Percentiles rank a stretch among this genome's conserved stretches.
phyloP scores from a whole-genome alignment of 257 asterid species.

The Solanum pennellii region DNA sequence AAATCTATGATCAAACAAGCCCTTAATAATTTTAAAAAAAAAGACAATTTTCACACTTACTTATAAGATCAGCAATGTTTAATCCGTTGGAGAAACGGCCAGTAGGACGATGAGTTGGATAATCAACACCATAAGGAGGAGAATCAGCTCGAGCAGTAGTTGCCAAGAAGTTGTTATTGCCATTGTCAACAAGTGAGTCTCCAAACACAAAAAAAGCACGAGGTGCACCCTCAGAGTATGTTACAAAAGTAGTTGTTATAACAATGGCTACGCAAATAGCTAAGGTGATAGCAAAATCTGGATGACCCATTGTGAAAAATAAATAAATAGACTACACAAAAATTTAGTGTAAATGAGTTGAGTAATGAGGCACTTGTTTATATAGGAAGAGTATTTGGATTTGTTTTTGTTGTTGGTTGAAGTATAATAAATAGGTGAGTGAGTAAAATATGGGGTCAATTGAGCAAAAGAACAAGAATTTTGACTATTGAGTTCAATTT shows the following conservation, averaged over 20 bases:
- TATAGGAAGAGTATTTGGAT: not conserved
- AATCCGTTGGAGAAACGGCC: constrained; percentile 72
- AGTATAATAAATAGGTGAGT: constrained; percentile 23
- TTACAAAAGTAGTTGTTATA: not conserved
- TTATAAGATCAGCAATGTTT: constrained; percentile 68
- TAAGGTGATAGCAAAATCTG: not conserved
- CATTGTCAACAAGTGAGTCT: constrained; percentile 68
- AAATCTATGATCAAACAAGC: no score
- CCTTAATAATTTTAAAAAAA: not conserved
- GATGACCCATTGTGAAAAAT: constrained; percentile 4
- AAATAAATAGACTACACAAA: not conserved
- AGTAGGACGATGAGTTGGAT: constrained; percentile 62
- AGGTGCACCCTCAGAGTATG: constrained; percentile 23
- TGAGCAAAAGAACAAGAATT: not conserved
- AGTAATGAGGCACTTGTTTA: constrained; percentile 4
- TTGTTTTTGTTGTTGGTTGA: constrained; percentile 16
- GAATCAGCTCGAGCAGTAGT: constrained; percentile 70
- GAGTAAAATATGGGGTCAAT: constrained; percentile 14
- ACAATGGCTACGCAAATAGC: not conserved
- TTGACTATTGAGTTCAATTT: not conserved
- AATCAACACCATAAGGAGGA: constrained; percentile 74
- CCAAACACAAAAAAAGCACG: constrained; percentile 76
- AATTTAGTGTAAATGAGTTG: not conserved
- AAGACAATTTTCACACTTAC: constrained; percentile 10
- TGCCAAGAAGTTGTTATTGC: constrained; percentile 57